Conservation (phyloP, 192 early-diverging fungal species). For the Borealophlyctis nickersoniae region DNA sequence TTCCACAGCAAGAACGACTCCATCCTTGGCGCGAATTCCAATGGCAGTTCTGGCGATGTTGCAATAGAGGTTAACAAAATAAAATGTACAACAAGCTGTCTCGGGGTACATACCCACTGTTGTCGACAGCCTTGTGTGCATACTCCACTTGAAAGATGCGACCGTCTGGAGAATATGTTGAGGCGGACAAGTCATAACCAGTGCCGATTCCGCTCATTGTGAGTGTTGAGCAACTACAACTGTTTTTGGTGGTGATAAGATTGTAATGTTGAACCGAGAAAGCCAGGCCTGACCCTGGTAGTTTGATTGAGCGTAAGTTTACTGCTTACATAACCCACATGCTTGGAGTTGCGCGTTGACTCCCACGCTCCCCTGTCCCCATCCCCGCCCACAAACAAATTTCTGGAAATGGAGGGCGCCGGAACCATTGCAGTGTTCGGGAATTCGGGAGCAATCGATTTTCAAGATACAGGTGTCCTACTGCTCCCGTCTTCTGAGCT, state of each 20-base stretch:
- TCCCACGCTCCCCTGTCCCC: no score
- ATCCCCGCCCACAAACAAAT: no score
- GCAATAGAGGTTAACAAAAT: not conserved
- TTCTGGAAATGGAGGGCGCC: constrained; percentile 45
- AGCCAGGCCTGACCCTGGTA: no score
- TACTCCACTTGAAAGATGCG: constrained; percentile 99
- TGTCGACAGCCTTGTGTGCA: constrained; percentile 95
- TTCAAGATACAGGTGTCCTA: constrained; percentile 17
- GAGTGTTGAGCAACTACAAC: no score
- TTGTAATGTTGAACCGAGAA: no score
- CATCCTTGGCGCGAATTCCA: constrained; percentile 90
- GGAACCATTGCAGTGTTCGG: constrained; percentile 41
- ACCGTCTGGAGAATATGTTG: constrained; percentile 99
- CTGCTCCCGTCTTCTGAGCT: not conserved
- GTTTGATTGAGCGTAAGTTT: no score
- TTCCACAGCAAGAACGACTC: constrained; percentile 94
- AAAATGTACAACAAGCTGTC: not conserved
- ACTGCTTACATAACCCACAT: no score
- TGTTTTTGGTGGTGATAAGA: no score
- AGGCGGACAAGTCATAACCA: constrained; percentile 97
- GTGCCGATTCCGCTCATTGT: no score
- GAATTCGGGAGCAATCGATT: constrained; percentile 40
- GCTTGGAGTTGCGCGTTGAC: no score
- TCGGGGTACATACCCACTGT: constrained; percentile 72
- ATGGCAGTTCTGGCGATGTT: constrained; percentile 80